These are phyloP conservation scores for Fusarium haematococcum DNA, from an alignment of 2,329 filamentous ascomycete genomes.

Conservation along the genomic window DNA sequence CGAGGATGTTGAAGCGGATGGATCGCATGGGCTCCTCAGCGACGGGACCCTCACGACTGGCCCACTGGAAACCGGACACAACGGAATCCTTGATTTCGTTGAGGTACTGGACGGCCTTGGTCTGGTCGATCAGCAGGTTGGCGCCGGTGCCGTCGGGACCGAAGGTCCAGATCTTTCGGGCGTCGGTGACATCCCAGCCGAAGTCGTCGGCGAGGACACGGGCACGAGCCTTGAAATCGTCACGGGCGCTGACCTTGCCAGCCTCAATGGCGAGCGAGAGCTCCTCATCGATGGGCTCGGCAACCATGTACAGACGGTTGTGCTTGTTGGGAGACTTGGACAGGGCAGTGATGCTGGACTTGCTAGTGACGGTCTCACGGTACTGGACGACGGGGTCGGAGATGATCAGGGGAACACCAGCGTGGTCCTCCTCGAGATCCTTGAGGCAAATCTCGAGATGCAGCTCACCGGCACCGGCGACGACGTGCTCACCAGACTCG, in stretches of 20 bases:
- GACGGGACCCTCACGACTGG: conserved; percentile 95
- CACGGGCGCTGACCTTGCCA: conserved; percentile 93
- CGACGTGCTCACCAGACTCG: conserved; percentile 97
- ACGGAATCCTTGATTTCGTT: conserved; percentile 99
- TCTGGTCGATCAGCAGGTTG: conserved; percentile 99
- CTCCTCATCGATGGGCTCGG: conserved; percentile 91
- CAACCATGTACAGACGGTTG: conserved; percentile 99
- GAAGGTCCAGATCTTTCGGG: conserved; percentile 99
- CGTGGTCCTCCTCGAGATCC: conserved; percentile 99
- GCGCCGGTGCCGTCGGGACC: conserved; percentile 97
- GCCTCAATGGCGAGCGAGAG: conserved; percentile 89
- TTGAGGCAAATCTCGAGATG: conserved; percentile 99
- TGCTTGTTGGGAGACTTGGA: conserved; percentile 99
- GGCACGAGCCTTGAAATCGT: conserved; percentile 99
- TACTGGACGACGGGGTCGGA: conserved; percentile 98
- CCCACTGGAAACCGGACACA: conserved; percentile 99
- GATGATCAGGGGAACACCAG: conserved; percentile 96
- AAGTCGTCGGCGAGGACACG: conserved; percentile 95
- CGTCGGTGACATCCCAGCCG: conserved; percentile 99
- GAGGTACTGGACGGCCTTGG: conserved; percentile 99
- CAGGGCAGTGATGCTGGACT: conserved; percentile 94
- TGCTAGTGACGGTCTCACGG: conserved; percentile 90
- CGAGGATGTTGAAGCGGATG: conserved; percentile 98
- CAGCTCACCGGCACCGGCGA: conserved; percentile 98
- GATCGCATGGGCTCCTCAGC: conserved; percentile 98